These are phyloP conservation scores for Ogataea parapolymorpha DNA, from an alignment of 805 yeast species.

Conservation along the genomic window DNA sequence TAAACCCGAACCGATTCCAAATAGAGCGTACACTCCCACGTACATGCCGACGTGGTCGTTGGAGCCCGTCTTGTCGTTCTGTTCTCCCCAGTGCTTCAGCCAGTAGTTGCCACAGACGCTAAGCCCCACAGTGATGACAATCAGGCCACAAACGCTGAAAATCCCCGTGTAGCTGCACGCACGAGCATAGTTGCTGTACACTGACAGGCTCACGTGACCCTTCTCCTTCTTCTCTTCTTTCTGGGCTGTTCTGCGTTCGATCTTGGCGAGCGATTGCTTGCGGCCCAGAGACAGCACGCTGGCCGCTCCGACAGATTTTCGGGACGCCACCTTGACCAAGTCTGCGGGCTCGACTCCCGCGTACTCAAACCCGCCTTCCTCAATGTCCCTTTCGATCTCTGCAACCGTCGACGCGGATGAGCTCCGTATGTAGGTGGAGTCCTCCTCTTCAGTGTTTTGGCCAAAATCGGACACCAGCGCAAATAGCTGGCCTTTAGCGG, in stretches of 20 bases:
- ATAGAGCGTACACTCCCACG: constrained; percentile 50
- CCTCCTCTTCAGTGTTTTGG: constrained; percentile 2
- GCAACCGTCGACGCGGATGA: not conserved
- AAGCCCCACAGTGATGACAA: constrained; percentile 29
- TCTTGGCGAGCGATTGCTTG: constrained; percentile 28
- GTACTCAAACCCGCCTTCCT: constrained; percentile 1
- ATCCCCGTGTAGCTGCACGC: constrained; percentile 58
- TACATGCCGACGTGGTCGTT: constrained; percentile 44
- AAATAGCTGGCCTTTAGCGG: constrained; percentile 27
- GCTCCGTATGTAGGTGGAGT: not conserved
- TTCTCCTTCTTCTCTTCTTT: constrained; percentile 51
- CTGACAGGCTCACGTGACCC: constrained; percentile 55
- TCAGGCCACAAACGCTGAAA: constrained; percentile 34
- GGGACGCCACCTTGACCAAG: constrained; percentile 16
- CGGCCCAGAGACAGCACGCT: constrained; percentile 59
- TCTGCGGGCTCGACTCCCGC: constrained; percentile 4
- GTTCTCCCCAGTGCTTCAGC: constrained; percentile 69
- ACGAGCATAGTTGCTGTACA: constrained; percentile 51
- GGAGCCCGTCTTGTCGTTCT: constrained; percentile 39
- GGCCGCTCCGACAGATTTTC: constrained; percentile 49
- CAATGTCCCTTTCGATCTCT: not conserved
- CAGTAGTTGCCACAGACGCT: constrained; percentile 52
- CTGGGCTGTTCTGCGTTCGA: constrained; percentile 40
- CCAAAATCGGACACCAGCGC: constrained; percentile 40
- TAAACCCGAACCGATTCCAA: constrained; percentile 53